Evolutionary conservation across 148 eudicot genomes (phyloP).

Genomic region (Gaultheria prostrata): DNA sequence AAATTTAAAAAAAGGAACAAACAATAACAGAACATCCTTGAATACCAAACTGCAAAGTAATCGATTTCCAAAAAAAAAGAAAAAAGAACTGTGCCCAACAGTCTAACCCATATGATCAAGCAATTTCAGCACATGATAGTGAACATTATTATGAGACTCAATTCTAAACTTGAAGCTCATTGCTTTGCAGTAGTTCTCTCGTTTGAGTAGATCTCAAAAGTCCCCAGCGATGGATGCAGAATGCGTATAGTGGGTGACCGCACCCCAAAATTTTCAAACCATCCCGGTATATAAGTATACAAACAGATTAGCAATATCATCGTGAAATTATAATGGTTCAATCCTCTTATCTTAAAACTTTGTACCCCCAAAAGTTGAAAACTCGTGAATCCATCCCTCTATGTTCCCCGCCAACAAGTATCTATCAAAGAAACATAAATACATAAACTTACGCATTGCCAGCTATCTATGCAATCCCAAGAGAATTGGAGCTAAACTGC

Average conservation of each 20-base stretch:
- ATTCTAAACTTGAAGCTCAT: not conserved
- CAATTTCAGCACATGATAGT: not conserved
- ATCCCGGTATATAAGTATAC: not conserved
- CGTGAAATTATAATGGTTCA: not conserved
- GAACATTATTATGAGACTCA: not conserved
- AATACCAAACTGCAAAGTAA: not conserved
- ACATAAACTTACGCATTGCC: not conserved
- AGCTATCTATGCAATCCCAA: not conserved
- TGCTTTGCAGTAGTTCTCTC: not conserved
- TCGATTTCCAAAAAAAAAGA: not conserved
- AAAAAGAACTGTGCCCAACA: not conserved
- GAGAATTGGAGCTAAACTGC: not conserved
- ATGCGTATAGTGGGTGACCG: not conserved
- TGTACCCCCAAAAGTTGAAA: not conserved
- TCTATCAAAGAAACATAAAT: not conserved
- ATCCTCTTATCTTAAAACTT: not conserved
- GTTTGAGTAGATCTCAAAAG: not conserved
- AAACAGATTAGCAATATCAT: not conserved
- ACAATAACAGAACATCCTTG: not conserved
- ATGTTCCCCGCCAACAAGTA: not conserved
- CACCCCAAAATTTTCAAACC: not conserved
- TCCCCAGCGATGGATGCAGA: not conserved
- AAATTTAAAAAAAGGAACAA: not conserved
- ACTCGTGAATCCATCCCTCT: not conserved
- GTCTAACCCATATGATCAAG: not conserved